Evolutionary conservation across 352 stramenopile species (phyloP).

Genomic region (Phytophthora fragariaefolia): DNA sequence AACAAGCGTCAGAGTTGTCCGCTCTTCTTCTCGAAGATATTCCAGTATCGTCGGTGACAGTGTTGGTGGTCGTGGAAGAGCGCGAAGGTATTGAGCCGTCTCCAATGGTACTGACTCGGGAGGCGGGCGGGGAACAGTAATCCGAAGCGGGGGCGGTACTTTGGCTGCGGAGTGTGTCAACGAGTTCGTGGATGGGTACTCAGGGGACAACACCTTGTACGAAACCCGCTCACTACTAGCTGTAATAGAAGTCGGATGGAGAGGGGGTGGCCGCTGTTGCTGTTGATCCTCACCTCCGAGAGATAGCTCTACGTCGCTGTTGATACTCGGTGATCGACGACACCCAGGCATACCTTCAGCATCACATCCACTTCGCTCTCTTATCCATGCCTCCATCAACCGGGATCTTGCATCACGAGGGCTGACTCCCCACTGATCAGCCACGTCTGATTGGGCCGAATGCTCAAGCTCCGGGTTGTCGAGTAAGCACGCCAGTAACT

Average conservation of each 20-base stretch:
- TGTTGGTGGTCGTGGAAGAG: constrained; percentile 29
- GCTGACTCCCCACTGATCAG: constrained; percentile 48
- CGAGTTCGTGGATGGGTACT: constrained; percentile 2
- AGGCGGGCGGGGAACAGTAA: constrained; percentile 15
- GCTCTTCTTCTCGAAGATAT: constrained; percentile 68
- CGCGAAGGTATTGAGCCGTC: constrained; percentile 41
- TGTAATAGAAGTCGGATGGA: constrained; percentile 15
- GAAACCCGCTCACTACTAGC: constrained; percentile 4
- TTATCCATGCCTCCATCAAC: constrained; percentile 36
- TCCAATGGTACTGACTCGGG: constrained; percentile 24
- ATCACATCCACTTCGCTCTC: constrained; percentile 25
- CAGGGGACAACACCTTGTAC: constrained; percentile 1
- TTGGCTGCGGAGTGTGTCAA: constrained; percentile 3
- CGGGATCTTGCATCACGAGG: constrained; percentile 36
- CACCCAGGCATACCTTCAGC: not conserved
- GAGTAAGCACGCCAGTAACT: constrained; percentile 32
- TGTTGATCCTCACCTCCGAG: constrained; percentile 12
- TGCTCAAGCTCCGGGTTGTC: constrained; percentile 32
- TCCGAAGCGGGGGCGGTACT: constrained; percentile 19
- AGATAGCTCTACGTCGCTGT: constrained; percentile 6
- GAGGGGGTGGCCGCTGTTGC: constrained; percentile 21
- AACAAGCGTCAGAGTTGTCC: constrained; percentile 67
- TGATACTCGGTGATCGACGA: constrained; percentile 1
- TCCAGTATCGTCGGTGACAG: constrained; percentile 43
- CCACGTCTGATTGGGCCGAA: constrained; percentile 36